Evolutionary conservation across 306 rosid genomes (phyloP).

Genomic region (Pueraria montana): DNA sequence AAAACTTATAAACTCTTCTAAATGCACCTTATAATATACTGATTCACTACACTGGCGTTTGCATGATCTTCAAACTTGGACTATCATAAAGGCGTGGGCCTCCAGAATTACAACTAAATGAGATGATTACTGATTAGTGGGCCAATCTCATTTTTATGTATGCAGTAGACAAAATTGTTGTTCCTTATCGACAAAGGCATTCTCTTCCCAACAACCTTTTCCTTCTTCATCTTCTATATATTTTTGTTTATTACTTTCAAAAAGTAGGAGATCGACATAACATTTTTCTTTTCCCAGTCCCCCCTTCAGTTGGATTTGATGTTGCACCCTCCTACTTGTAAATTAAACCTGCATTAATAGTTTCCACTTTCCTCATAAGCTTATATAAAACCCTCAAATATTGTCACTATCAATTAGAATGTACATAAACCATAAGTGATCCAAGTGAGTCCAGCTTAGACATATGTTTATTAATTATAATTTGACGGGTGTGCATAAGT

Average conservation of each 20-base stretch:
- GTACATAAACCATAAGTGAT: constrained; percentile 41
- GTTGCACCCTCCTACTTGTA: constrained; percentile 35
- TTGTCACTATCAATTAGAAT: constrained; percentile 40
- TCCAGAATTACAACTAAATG: constrained; percentile 42
- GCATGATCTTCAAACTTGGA: constrained; percentile 36
- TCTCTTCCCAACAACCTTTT: constrained; percentile 52
- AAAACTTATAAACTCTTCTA: neutral
- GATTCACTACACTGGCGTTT: neutral
- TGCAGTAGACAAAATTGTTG: constrained; percentile 59
- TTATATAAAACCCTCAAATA: constrained; percentile 18
- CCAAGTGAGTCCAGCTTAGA: constrained; percentile 43
- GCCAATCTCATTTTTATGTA: constrained; percentile 19
- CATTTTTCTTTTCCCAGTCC: neutral
- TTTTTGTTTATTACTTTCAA: constrained; percentile 36
- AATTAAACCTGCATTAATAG: constrained; percentile 27
- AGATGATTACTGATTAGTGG: constrained; percentile 50
- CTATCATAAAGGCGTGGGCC: constrained; percentile 55
- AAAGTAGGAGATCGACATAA: constrained; percentile 27
- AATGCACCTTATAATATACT: neutral
- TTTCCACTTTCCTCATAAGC: constrained; percentile 27
- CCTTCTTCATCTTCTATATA: constrained; percentile 22
- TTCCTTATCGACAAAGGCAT: constrained; percentile 83
- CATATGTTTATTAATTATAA: constrained; percentile 41
- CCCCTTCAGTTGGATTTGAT: constrained; percentile 38
- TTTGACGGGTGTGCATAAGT: constrained; percentile 20